Evolutionary conservation across 129 eudicot genomes (phyloP).

Genomic region (Pittosporum tobira): DNA sequence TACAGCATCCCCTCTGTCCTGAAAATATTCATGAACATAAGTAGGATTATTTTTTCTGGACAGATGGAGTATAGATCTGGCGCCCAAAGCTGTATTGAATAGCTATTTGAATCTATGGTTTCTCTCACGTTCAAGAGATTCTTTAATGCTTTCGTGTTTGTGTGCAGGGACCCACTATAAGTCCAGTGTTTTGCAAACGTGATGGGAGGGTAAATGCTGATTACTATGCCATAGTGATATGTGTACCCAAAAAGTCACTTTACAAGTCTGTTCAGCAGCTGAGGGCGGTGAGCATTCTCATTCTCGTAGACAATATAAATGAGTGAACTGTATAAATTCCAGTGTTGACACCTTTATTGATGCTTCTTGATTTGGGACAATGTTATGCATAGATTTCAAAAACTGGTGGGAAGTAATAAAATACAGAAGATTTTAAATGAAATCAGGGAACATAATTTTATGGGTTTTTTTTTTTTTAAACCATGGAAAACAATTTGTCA

Average conservation of each 20-base stretch:
- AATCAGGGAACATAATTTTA: no score
- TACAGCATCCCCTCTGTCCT: not conserved
- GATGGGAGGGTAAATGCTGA: conserved; percentile 46
- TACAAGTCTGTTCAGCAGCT: conserved; percentile 87
- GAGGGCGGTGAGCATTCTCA: conserved; percentile 47
- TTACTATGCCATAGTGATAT: conserved; percentile 78
- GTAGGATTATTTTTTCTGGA: no score
- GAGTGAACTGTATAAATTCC: not conserved
- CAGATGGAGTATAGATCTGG: not conserved
- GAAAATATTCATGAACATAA: no score
- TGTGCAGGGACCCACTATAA: conserved; percentile 82
- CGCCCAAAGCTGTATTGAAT: no score
- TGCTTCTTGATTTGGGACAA: no score
- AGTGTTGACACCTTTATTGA: no score
- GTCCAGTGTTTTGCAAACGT: conserved; percentile 71
- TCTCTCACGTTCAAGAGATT: conserved; percentile 1
- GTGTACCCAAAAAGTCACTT: conserved; percentile 78
- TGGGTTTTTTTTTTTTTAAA: no score
- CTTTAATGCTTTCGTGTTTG: conserved; percentile 2
- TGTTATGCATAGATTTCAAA: no score
- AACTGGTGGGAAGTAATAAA: no score
- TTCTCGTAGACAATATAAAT: not conserved
- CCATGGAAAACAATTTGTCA: no score
- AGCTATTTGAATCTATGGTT: not conserved
- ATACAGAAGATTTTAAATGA: no score